These are phyloP conservation scores for Dictyostelium intermedium DNA, from an alignment of 78 protist genomes.

Conservation along the genomic window DNA sequence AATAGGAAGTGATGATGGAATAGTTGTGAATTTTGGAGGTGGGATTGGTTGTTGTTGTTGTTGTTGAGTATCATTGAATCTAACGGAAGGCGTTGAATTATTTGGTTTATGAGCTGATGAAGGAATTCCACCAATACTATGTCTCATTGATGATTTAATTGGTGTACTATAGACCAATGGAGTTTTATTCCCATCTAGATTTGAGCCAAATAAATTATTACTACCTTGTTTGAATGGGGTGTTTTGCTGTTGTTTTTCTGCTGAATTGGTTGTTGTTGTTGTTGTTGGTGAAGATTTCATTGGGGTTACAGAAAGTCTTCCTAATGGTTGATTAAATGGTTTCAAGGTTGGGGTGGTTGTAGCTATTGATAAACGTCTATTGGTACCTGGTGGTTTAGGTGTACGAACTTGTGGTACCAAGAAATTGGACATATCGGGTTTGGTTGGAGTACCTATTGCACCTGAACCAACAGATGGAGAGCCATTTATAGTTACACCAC, in stretches of 20 bases:
- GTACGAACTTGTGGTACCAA: slow-evolving; percentile 39
- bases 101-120: not conserved
- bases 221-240: slow-evolving; percentile 3
- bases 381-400: not conserved
- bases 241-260: not conserved
- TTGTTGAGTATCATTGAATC: not conserved
- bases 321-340: slow-evolving; percentile 4
- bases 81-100: not conserved
- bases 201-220: not conserved
- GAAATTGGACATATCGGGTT: slow-evolving; percentile 43
- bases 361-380: not conserved
- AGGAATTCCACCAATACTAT: slow-evolving; percentile 18
- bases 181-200: not conserved
- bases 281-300: not conserved
- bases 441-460: not conserved
- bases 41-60: not conserved
- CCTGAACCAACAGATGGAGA: not conserved
- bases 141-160: slow-evolving; percentile 6
- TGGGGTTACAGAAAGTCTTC: slow-evolving; percentile 25
- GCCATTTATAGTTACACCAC: no score
- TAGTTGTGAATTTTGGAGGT: not conserved
- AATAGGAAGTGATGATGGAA: not conserved
- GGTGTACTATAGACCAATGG: not conserved
- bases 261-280: not conserved
- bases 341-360: not conserved